Conservation (phyloP, 116 monocot species). For the Thalassia testudinum region DNA sequence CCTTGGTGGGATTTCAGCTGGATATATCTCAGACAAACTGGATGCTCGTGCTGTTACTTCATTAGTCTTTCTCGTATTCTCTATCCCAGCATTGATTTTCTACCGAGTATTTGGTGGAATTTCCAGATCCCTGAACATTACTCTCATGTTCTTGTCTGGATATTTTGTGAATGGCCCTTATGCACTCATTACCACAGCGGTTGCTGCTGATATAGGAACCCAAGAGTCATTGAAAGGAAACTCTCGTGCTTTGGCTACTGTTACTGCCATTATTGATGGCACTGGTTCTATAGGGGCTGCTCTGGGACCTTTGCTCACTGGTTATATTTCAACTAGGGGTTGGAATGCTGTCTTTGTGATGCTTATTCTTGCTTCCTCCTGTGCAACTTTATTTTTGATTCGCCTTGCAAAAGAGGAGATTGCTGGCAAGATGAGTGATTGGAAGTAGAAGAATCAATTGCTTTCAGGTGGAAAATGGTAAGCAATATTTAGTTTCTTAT, state of each 20-base stretch:
- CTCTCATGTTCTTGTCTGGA: conserved; percentile 78
- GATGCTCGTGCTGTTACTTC: conserved; percentile 64
- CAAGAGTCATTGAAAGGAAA: conserved; percentile 49
- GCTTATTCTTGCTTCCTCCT: conserved; percentile 53
- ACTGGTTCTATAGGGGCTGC: conserved; percentile 95
- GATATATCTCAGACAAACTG: conserved; percentile 69
- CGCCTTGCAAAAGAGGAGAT: conserved; percentile 67
- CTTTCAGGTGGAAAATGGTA: no score
- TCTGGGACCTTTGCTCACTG: conserved; percentile 79
- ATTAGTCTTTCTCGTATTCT: conserved; percentile 55
- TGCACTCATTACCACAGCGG: conserved; percentile 87
- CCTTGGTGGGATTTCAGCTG: conserved; percentile 77
- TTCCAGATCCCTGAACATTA: conserved; percentile 42
- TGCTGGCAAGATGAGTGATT: conserved; percentile 12
- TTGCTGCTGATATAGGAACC: conserved; percentile 79
- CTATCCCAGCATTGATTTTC: conserved; percentile 55
- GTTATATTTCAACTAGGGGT: conserved; percentile 77
- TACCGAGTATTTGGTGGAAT: conserved; percentile 50
- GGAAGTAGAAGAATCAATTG: conserved; percentile 4
- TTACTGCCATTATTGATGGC: conserved; percentile 95
- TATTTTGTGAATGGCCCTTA: conserved; percentile 97
- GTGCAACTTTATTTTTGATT: conserved; percentile 54
- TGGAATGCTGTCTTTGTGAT: conserved; percentile 91
- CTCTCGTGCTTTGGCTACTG: conserved; percentile 82
- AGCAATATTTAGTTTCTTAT: no score